Percentiles rank a stretch among this genome's conserved stretches.
Evolutionary conservation across 2,329 filamentous ascomycete genomes (phyloP).

Genomic region (Pseudogymnoascus verrucosus): DNA sequence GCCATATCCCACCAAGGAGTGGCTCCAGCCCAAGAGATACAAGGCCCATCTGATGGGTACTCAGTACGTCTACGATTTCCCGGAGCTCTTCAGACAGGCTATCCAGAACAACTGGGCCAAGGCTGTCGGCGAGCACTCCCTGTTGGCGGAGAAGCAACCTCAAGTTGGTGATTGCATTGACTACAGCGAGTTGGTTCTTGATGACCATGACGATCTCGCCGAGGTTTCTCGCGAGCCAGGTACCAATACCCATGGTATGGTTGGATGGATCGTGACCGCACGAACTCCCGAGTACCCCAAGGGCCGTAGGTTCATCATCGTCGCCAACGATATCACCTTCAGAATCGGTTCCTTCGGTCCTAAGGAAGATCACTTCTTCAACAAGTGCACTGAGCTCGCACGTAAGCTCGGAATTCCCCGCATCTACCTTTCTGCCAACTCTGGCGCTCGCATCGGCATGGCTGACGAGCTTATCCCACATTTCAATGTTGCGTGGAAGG

Average conservation of each 20-base stretch:
- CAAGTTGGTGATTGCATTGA: slow-evolving; percentile 84
- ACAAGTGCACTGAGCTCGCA: slow-evolving; percentile 96
- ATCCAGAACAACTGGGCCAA: slow-evolving; percentile 91
- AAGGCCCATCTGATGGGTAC: slow-evolving; percentile 99
- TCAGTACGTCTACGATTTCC: slow-evolving; percentile 99
- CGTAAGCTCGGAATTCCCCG: slow-evolving; percentile 90
- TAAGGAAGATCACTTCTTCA: slow-evolving; percentile 94
- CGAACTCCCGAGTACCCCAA: slow-evolving; percentile 92
- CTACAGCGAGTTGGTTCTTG: slow-evolving; percentile 87
- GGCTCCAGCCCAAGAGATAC: slow-evolving; percentile 97
- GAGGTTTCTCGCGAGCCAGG: slow-evolving; percentile 94
- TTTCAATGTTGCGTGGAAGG: slow-evolving; percentile 97
- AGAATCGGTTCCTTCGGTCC: slow-evolving; percentile 98
- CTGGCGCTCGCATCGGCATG: slow-evolving; percentile 92
- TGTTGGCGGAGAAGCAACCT: slow-evolving; percentile 72
- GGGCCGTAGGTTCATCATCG: slow-evolving; percentile 86
- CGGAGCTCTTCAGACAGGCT: slow-evolving; percentile 95
- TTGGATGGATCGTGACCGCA: slow-evolving; percentile 93
- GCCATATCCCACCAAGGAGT: slow-evolving; percentile 96
- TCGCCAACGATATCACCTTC: slow-evolving; percentile 99
- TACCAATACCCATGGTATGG: slow-evolving; percentile 95
- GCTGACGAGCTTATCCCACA: slow-evolving; percentile 94
- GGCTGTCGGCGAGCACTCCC: slow-evolving; percentile 64
- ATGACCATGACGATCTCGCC: slow-evolving; percentile 83
- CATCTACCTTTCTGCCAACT: slow-evolving; percentile 98